A percentile compares a stretch with the other conserved stretches of the same genome.
phyloP scores from a whole-genome alignment of 1,284 basidiomycete species.

The Heterobasidion irregulare region DNA sequence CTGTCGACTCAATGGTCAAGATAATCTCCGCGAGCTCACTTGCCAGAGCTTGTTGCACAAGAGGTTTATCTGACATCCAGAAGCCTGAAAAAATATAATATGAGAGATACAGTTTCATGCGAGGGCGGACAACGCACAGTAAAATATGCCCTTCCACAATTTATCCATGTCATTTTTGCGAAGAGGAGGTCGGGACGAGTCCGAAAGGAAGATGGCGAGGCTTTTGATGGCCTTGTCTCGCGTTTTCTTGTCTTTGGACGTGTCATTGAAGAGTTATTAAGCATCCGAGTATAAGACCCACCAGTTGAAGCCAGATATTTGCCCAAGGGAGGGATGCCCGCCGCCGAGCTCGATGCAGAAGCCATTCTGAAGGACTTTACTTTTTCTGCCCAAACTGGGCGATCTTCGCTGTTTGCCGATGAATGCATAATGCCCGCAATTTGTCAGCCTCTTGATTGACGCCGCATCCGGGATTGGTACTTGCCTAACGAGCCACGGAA shows the following conservation, averaged over 20 bases:
- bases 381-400: background rate
- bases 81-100: slow-evolving; percentile 52
- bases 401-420: background rate
- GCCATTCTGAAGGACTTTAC: slow-evolving; percentile 2
- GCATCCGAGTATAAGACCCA: slow-evolving; percentile 25
- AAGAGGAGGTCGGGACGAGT: slow-evolving; percentile 47
- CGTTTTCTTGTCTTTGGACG: slow-evolving; percentile 70
- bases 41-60: slow-evolving; percentile 91
- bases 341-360: slow-evolving; percentile 7
- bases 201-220: slow-evolving; percentile 69
- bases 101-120: background rate
- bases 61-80: slow-evolving; percentile 99
- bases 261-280: slow-evolving; percentile 9
- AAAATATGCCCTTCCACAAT: slow-evolving; percentile 97
- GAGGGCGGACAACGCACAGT: slow-evolving; percentile 53
- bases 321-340: slow-evolving; percentile 52
- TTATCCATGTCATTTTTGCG: slow-evolving; percentile 78
- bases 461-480: too few relatives aligned
- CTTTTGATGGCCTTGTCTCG: slow-evolving; percentile 84
- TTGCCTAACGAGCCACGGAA: too few relatives aligned
- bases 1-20: slow-evolving; percentile 53
- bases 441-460: too few relatives aligned
- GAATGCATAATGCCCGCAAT: background rate
- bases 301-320: slow-evolving; percentile 90
- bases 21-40: slow-evolving; percentile 78